A percentile compares a stretch with the other conserved stretches of the same genome.
phyloP scores from a whole-genome alignment of 345 rosid species.

The Euclidium syriacum region DNA sequence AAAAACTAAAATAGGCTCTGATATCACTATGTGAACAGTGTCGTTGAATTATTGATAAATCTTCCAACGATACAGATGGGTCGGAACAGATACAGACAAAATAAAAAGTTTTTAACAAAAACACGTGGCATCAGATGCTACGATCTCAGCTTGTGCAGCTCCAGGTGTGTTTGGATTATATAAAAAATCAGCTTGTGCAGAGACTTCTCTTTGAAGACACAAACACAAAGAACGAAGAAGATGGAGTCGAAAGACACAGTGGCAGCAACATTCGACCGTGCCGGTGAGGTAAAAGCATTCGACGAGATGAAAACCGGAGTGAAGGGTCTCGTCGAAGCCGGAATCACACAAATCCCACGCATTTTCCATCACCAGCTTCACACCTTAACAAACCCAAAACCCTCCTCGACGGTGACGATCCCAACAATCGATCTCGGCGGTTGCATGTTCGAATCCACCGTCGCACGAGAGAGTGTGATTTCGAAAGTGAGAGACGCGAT shows the following conservation, averaged over 20 bases:
- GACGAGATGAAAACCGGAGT: conserved; percentile 31
- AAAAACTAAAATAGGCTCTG: too few species aligned
- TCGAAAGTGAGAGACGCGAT: conserved; percentile 9
- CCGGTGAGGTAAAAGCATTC: conserved; percentile 25
- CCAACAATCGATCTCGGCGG: conserved; percentile 27
- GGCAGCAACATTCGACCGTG: conserved; percentile 11
- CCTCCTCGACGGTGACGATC: background rate
- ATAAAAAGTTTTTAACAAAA: too few species aligned
- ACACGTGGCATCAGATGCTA: too few species aligned
- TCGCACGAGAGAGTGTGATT: background rate
- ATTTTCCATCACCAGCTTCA: conserved; percentile 18
- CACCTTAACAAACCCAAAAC: background rate
- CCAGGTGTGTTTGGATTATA: too few species aligned
- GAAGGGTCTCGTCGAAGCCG: conserved; percentile 31
- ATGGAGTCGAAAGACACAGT: conserved; percentile 22
- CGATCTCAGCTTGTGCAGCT: too few species aligned
- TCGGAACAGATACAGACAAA: too few species aligned
- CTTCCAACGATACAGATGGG: too few species aligned
- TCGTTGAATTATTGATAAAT: too few species aligned
- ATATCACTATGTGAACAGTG: too few species aligned
- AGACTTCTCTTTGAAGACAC: too few species aligned
- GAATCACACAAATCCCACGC: conserved; percentile 20
- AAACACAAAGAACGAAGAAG: background rate
- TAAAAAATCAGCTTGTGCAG: too few species aligned
- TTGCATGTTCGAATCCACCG: background rate